Evolutionary conservation across 495 filamentous ascomycete genomes (phyloP).

Genomic region (Schizothecium vesticola): DNA sequence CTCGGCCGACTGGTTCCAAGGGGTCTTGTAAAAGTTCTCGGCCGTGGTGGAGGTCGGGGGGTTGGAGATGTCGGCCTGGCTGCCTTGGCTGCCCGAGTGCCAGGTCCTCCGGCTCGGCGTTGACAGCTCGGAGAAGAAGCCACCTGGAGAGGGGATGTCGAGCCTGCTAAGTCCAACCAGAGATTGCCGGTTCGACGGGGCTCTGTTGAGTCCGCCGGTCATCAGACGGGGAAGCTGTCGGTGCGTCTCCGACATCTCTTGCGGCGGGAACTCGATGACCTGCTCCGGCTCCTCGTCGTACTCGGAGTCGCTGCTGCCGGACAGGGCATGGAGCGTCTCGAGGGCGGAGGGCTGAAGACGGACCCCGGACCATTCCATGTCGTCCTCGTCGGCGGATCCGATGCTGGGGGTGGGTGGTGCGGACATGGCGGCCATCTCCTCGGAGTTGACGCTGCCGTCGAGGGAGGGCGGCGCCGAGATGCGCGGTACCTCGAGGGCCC

Average conservation of each 20-base stretch:
- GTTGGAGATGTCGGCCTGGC: conserved; percentile 38
- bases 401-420: conserved; percentile 76
- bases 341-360: conserved; percentile 73
- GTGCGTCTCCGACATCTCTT: conserved; percentile 38
- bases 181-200: conserved; percentile 39
- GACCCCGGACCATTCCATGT: conserved; percentile 56
- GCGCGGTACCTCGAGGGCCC: conserved; percentile 55
- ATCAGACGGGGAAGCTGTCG: conserved; percentile 36
- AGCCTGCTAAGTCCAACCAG: conserved; percentile 58
- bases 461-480: conserved; percentile 80
- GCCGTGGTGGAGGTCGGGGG: conserved; percentile 73
- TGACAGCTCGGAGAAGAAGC: conserved; percentile 81
- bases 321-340: conserved; percentile 70
- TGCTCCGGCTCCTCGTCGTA: conserved; percentile 47
- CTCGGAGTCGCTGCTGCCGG: conserved; percentile 50
- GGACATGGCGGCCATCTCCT: conserved; percentile 73
- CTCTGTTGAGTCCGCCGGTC: conserved; percentile 24
- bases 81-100: conserved; percentile 47
- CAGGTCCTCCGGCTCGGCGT: conserved; percentile 71
- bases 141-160: conserved; percentile 82
- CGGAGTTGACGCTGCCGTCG: conserved; percentile 80
- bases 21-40: conserved; percentile 76
- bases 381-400: conserved; percentile 47
- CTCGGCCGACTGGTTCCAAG: conserved; percentile 50
- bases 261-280: conserved; percentile 42